Evolutionary conservation across 805 yeast species (phyloP), one percentile per base, ranked within the genome.

Genomic region (Metschnikowia lochheadii): DNA sequence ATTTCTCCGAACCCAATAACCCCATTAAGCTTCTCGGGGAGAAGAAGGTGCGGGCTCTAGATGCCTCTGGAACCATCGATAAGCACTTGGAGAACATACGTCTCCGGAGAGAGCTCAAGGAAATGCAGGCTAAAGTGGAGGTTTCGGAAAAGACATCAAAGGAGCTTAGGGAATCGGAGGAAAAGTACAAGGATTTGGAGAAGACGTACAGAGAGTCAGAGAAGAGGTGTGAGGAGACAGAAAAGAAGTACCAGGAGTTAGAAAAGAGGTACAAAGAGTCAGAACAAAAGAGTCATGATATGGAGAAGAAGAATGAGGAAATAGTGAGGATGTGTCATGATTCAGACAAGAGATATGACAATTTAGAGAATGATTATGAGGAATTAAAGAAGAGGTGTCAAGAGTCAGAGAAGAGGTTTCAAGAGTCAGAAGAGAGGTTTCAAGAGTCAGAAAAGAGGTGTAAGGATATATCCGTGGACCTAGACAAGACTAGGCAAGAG

Each of bases 21-120:
- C 73, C 75, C 1, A 68, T 69, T 4, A 54, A 53, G 49, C 57
- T 72, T 10, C 56, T 72, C 38, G 40, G 20, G 18, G 38, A 36
- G 31, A 44, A 35, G 23, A 32, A 34, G 15, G 35, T 26, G 29
- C 29, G 29, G 29, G 5, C 43, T 3, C 58, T 72, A 41, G 76
- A 72, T 53, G 64, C 75, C 1, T 64, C 76, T 1, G 61, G 59
- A 6, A 64, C 69, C 5, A 68, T 74, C 17, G 78, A 74, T 55
- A 74, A 70, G 50, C 77, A 73, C 53, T 58, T 74, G 42, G 78
- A 74, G 46, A 70, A 72, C 47, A 66, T 74, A 3, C 59, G 76
- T 44, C 61, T 73, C 21, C 64, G 65, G 40, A 66, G 64, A 44
- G 73, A 66, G 49, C 64, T 63, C 17, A 42, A 42, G 38, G 45